Evolutionary conservation across 108 stramenopile species (phyloP), one percentile per base, ranked within the genome.

Genomic region (Cyclotella choctawhatcheeana): DNA sequence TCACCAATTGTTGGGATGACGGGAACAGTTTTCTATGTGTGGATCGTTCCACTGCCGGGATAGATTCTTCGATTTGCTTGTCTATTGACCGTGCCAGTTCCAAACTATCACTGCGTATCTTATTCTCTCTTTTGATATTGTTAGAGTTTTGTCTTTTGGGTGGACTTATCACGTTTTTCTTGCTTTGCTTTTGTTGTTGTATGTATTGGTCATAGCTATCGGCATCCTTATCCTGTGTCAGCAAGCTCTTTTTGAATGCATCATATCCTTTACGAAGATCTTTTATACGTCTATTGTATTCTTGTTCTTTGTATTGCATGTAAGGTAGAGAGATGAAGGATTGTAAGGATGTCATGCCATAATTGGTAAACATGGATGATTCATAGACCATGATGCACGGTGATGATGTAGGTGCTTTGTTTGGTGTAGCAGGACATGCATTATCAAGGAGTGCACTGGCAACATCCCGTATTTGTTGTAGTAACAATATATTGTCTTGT

Each of bases 321-420:
- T 82, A 82, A 0, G 81, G 81, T 29, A 82, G 50, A 33, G 64
- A 30, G 18, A 82, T 73, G 62, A 82, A 82, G 3, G 81, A 77
- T 60, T 78, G 55, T n/a, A 82, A 45, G 5, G 65, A 32, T 17
- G 59, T 48, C 26, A 82, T 43, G n/a, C 81, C 81, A 44, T 73
- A 82, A 40, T 71, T 67, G 34, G 77, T 52, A 30, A 30, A 27
- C 81, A 77, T 82, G 27, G 72, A 78, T 33, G 76, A 67, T 69
- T 82, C 76, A 51, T 73, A 82, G 12, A 77, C 63, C 18, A 77
- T 14, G 27, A 82, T 67, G 32, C 72, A 58, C 29, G 72, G 72
- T 18, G 47, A 40, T 60, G 30, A 44, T 58, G 17, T 12, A 29
- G 20, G 24, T 34, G 21, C 53, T 48, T 48, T 8, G n/a, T 48